Conservation (phyloP, 2,329 filamentous ascomycete species). For the Berkeleyomyces rouxiae region DNA sequence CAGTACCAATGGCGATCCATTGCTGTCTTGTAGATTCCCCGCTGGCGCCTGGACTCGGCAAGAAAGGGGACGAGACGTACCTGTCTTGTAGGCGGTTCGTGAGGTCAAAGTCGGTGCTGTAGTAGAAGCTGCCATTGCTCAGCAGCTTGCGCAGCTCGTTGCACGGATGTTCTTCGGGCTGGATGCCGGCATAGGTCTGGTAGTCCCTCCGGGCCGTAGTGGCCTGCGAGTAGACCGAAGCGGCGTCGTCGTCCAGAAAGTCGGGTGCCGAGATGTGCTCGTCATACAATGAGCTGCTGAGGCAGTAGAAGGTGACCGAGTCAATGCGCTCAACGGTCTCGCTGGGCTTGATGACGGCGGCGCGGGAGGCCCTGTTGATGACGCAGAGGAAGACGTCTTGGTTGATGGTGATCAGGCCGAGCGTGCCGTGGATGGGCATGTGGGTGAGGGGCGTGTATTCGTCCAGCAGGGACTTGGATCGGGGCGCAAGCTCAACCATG, state of each 20-base stretch:
- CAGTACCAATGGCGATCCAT: slow-evolving; percentile 7
- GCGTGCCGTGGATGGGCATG: slow-evolving; percentile 63
- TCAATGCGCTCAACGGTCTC: slow-evolving; percentile 81
- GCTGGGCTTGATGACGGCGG: slow-evolving; percentile 68
- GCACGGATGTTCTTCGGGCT: slow-evolving; percentile 70
- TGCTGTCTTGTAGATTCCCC: not conserved
- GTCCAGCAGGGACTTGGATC: slow-evolving; percentile 47
- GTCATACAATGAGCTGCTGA: slow-evolving; percentile 78
- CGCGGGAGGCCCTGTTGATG: slow-evolving; percentile 61
- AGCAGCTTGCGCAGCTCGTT: slow-evolving; percentile 80
- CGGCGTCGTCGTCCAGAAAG: slow-evolving; percentile 32
- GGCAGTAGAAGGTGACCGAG: slow-evolving; percentile 79
- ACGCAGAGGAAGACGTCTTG: slow-evolving; percentile 83
- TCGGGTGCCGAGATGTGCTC: slow-evolving; percentile 43
- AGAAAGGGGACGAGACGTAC: slow-evolving; percentile 24
- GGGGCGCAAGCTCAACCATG: slow-evolving; percentile 71
- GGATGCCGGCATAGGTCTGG: slow-evolving; percentile 21
- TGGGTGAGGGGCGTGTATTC: slow-evolving; percentile 64
- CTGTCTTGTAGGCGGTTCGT: slow-evolving; percentile 86
- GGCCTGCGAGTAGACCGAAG: slow-evolving; percentile 31
- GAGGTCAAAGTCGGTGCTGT: slow-evolving; percentile 94
- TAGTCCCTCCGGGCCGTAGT: slow-evolving; percentile 18
- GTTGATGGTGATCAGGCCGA: slow-evolving; percentile 71
- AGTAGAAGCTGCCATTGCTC: slow-evolving; percentile 90
- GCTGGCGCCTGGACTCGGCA: slow-evolving; percentile 14